phyloP scores from a whole-genome alignment of 495 filamentous ascomycete genomes.

The Annulohypoxylon nitens region DNA sequence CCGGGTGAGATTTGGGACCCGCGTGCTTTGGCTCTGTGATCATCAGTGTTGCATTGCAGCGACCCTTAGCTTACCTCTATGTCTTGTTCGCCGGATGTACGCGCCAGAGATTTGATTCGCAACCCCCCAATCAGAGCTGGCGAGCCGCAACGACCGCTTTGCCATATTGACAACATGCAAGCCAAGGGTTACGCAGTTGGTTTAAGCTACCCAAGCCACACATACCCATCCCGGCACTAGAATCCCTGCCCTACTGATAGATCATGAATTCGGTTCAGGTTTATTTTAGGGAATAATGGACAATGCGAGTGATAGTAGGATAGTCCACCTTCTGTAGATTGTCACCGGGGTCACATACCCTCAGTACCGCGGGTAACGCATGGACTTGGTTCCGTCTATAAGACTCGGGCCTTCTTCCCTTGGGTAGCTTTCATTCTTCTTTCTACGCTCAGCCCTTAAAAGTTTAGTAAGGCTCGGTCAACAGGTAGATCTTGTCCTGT shows the following conservation, averaged over 20 bases:
- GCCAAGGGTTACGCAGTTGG: slow-evolving; percentile 23
- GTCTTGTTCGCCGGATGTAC: slow-evolving; percentile 24
- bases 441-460: slow-evolving; percentile 25
- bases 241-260: slow-evolving; percentile 33
- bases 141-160: slow-evolving; percentile 43
- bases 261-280: slow-evolving; percentile 26
- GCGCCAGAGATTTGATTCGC: slow-evolving; percentile 31
- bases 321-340: slow-evolving; percentile 31
- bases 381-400: slow-evolving; percentile 45
- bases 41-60: slow-evolving; percentile 46
- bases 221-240: slow-evolving; percentile 27
- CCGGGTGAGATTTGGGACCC: slow-evolving; percentile 35
- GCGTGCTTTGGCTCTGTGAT: slow-evolving; percentile 44
- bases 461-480: slow-evolving; percentile 15
- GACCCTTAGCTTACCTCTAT: slow-evolving; percentile 35
- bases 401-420: slow-evolving; percentile 41
- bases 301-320: slow-evolving; percentile 27
- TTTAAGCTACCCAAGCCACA: slow-evolving; percentile 36
- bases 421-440: slow-evolving; percentile 16
- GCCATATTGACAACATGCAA: slow-evolving; percentile 36
- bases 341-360: slow-evolving; percentile 22
- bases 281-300: slow-evolving; percentile 22
- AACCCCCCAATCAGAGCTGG: slow-evolving; percentile 33
- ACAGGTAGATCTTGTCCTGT: slow-evolving; percentile 21
- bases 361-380: not conserved